A percentile compares a stretch with the other conserved stretches of the same genome.
Conservation (phyloP, 1,139 yeast genomes). For the Yamadazyma sp. region DNA sequence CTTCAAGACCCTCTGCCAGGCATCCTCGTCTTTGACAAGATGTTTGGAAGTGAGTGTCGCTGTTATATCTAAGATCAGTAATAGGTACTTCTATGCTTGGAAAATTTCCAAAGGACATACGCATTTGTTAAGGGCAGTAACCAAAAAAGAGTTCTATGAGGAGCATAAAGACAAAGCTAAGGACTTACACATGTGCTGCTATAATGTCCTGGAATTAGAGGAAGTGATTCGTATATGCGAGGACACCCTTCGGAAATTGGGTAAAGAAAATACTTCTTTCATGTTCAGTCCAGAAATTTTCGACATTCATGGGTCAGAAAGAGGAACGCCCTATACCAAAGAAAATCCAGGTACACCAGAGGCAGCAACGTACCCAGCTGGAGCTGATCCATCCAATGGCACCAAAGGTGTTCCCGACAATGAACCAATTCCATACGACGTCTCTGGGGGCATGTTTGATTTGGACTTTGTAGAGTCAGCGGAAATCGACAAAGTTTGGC, state of each 20-base stretch:
- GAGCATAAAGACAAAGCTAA: conserved; percentile 16
- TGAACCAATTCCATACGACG: neutral
- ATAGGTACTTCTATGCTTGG: conserved; percentile 54
- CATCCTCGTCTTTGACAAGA: conserved; percentile 33
- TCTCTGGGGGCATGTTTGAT: conserved; percentile 9
- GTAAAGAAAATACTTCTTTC: conserved; percentile 12
- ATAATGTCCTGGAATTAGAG: conserved; percentile 24
- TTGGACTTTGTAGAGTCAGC: conserved; percentile 29
- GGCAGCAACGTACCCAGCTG: neutral
- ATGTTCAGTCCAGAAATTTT: conserved; percentile 12
- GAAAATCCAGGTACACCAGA: neutral
- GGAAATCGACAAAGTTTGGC: conserved; percentile 43
- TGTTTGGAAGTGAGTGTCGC: conserved; percentile 39
- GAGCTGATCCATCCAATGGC: neutral
- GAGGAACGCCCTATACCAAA: neutral
- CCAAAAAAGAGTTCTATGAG: conserved; percentile 31
- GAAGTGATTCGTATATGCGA: conserved; percentile 32
- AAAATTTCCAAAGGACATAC: conserved; percentile 47
- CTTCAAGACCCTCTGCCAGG: conserved; percentile 25
- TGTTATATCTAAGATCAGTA: conserved; percentile 37
- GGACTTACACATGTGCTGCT: conserved; percentile 14
- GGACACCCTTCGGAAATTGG: conserved; percentile 22
- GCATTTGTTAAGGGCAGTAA: conserved; percentile 27
- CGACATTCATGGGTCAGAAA: conserved; percentile 3
- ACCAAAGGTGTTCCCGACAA: neutral